Base-by-base conservation (phyloP, 2,329 filamentous ascomycete species). In the Cercospora janseana region DNA sequence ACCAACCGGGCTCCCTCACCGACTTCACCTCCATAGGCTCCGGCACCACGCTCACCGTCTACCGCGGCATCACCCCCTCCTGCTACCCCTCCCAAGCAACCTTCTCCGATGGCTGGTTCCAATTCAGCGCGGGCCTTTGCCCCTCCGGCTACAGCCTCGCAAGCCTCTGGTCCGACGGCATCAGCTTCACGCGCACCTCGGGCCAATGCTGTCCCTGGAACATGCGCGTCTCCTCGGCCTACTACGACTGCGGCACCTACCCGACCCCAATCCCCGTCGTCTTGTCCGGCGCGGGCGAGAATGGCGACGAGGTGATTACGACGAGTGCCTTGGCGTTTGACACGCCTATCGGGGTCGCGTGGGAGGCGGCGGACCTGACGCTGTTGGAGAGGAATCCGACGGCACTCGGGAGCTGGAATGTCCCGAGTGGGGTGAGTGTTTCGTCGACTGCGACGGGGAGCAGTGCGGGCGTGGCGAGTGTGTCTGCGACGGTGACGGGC, bases 131-230 rank as follows among this genome's bases (percentile, higher is more conserved):
- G 4, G 52, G 44, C 15, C 18, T 55, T 6, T 51, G 49, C 28
- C 42, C 49, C 12, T 46, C 42, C 2, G 49, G 34, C 4, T 51
- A 47, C 38, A 43, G 47, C 4, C 51, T 55, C 13, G 48, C 52
- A 8, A 32, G 32, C 9, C 24, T 42, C 23, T 55, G 52, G 48
- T 47, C 18, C 3, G 48, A 43, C 8, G 43, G 44, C 6, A 32
- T 46, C 16, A 26, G 21, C 5, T 35, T 46, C 5, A 27, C 48
- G 6, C 27, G 23, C 9, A 51, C 47, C 1, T 44, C 29, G n/a
- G 52, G 47, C 2, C 42, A 31, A 5, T 54, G 52, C 28, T 54
- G 52, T 48, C 52, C 52, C 10, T 54, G 52, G 52, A 51, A 51
- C 37, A 46, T 54, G 47, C 52, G 46, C 20, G 52, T 43, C 6